Evolutionary conservation across 176 grass and related monocot genomes (phyloP).

Genomic region (Zea luxurians): DNA sequence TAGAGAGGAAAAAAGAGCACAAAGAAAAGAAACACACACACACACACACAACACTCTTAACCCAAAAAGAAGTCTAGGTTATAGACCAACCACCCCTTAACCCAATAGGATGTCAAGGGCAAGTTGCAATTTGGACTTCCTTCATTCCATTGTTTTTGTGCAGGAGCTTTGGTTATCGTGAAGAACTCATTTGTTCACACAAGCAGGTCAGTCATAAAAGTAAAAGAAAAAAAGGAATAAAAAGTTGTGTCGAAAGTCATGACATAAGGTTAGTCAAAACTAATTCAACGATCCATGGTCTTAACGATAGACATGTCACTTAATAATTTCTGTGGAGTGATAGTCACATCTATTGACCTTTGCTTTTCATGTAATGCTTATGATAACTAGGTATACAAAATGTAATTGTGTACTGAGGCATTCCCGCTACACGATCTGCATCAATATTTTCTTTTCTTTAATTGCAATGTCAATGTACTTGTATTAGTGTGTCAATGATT

Average conservation of each 20-base stretch:
- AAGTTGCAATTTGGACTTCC: background rate
- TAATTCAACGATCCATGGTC: background rate
- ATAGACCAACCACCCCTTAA: too few relatives aligned
- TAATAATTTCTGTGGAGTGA: background rate
- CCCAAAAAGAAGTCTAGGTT: too few relatives aligned
- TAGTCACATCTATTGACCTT: background rate
- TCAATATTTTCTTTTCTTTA: conserved; percentile 10
- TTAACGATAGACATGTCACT: background rate
- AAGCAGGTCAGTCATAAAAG: background rate
- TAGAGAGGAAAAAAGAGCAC: too few relatives aligned
- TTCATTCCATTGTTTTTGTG: background rate
- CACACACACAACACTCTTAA: background rate
- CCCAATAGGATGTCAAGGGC: too few relatives aligned
- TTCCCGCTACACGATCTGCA: background rate
- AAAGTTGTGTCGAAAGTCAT: background rate
- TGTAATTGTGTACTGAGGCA: background rate
- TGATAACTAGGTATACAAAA: background rate
- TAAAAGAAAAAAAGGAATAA: background rate
- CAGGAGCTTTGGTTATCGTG: background rate
- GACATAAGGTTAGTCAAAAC: background rate
- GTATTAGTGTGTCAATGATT: conserved; percentile 20
- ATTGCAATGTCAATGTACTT: background rate
- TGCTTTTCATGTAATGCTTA: background rate
- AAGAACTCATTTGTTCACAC: background rate
- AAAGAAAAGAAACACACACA: too few relatives aligned